Base-by-base conservation (phyloP, 768 basidiomycete species). In the Rhizopogon vesiculosus region DNA sequence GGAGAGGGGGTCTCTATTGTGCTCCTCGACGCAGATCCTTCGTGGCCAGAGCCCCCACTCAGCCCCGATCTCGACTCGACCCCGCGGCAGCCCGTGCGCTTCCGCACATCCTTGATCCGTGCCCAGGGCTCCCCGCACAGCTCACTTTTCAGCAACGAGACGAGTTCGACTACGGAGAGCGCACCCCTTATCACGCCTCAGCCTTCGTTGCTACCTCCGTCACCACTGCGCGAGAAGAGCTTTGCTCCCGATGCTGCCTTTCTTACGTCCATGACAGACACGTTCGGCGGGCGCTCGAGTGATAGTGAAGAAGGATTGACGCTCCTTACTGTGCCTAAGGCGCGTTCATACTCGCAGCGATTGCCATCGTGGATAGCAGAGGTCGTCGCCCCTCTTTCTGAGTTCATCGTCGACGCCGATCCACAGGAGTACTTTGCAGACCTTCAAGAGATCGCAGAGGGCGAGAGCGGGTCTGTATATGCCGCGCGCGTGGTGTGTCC, bases 401-500 rank as follows among this genome's bases (percentile, higher is more conserved):
- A 45, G 76, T 88, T 84, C 66, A 86, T 92, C 61, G 78, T 86
- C 59, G 79, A 83, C 1, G 68, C 81, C 18, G 81, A 91, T 64
- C 90, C 89, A 3, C 74, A 78, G 1, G 75, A 80, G 3, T 78
- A 81, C 55, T 92, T 88, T 67, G 70, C 76, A 8, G 82, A 89
- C 57, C 72, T 91, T 45, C 80, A 79, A 53, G 91, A 91, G 70
- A 86, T 93, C 29, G 91, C 89, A 0, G 87, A 92, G 66, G 90
- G 91, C 33, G 91, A 92, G 64, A 87, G 81, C 42, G 91, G 91
- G 4, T 85, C 81, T 2, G 87, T 93, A 18, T 82, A 72, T 56
- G 73, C 76, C 15, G 80, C 78, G 2, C 65, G 67, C 28, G 66
- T 77, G 6, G 58, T 67, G 5, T 35, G 42, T 0, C 31, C 58